Evolutionary conservation across 169 alveolate species (phyloP), one percentile per base, ranked within the genome.

Genomic region (Plasmodium knowlesi): DNA sequence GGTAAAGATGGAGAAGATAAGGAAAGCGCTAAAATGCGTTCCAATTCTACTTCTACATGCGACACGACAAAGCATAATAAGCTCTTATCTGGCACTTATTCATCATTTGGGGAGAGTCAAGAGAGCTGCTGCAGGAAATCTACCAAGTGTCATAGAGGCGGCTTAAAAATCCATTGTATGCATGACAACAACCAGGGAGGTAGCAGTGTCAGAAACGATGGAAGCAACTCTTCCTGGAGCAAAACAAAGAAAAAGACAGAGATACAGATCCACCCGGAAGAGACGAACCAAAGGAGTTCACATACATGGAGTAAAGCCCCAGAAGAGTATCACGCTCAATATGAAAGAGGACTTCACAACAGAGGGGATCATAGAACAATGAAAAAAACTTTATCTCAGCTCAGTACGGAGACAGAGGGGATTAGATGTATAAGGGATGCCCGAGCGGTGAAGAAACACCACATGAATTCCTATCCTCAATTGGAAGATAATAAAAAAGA

Each of bases 1-100:
- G 41, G 37, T 22, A 67, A 67, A 19, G 16, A 67, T 67, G 37
- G 37, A 9, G 76, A 67, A 28, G 76, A 67, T 25, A 25, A 5
- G 76, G 37, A 67, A 67, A 67, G 76, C 76, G 76, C 76, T 67
- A 67, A 67, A 67, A 67, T 25, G 76, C 9, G 76, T 19, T 67
- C 30, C 76, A 5, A 67, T 28, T 67, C 76, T 32, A 25, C 76
- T 19, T 25, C n/a, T 28, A 67, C 37, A 22, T 67, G 76, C 2
- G 76, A 67, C 37, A 67, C 37, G 14, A 10, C 6, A 25, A 67
- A 67, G 14, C 76, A 67, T 22, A 67, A 25, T 16, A 67, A 22
- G 30, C 30, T 25, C 37, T 19, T 25, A n/a, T 8, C 41, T 4
- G 37, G 76, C 10, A 67, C n/a, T 19, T 25, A 67, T 25, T 67